A percentile compares a stretch with the other conserved stretches of the same genome.
These are phyloP conservation scores for Paraphoma sp. DNA, from an alignment of 2,329 filamentous ascomycete genomes.

Conservation along the genomic window DNA sequence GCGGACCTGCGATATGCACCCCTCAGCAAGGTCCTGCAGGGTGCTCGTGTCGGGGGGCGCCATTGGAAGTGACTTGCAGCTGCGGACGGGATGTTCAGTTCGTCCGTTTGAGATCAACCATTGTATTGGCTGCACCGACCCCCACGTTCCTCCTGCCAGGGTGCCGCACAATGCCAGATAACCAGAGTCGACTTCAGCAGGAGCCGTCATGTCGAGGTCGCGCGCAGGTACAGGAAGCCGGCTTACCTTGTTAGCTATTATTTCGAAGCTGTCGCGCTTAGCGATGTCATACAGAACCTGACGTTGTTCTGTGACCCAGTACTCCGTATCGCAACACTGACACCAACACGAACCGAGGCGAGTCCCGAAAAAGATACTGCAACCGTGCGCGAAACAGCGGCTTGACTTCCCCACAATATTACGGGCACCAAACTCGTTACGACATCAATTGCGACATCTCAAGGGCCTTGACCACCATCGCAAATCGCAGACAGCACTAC, in stretches of 20 bases:
- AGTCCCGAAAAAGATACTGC: conserved; percentile 19
- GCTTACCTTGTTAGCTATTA: conserved; percentile 17
- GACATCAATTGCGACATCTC: conserved; percentile 28
- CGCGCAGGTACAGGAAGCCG: conserved; percentile 34
- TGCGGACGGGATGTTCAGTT: conserved; percentile 8
- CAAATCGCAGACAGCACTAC: background rate
- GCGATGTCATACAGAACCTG: background rate
- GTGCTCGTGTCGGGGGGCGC: conserved; percentile 13
- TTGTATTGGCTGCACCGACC: conserved; percentile 20
- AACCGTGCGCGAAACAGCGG: conserved; percentile 10
- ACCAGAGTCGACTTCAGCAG: conserved; percentile 9
- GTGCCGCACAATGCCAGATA: conserved; percentile 15
- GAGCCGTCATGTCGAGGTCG: conserved; percentile 24
- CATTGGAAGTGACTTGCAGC: conserved; percentile 41
- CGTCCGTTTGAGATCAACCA: conserved; percentile 8
- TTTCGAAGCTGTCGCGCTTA: conserved; percentile 7
- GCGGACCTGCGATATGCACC: conserved; percentile 20
- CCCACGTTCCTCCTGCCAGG: conserved; percentile 38
- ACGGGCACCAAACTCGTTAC: conserved; percentile 29
- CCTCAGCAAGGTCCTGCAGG: conserved; percentile 20
- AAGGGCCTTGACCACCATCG: conserved; percentile 10
- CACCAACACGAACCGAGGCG: conserved; percentile 9
- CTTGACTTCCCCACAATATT: conserved; percentile 29
- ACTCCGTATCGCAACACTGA: conserved; percentile 11
- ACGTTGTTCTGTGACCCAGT: background rate